Conservation (phyloP, 257 asterid species). For the Petrea volubilis region DNA sequence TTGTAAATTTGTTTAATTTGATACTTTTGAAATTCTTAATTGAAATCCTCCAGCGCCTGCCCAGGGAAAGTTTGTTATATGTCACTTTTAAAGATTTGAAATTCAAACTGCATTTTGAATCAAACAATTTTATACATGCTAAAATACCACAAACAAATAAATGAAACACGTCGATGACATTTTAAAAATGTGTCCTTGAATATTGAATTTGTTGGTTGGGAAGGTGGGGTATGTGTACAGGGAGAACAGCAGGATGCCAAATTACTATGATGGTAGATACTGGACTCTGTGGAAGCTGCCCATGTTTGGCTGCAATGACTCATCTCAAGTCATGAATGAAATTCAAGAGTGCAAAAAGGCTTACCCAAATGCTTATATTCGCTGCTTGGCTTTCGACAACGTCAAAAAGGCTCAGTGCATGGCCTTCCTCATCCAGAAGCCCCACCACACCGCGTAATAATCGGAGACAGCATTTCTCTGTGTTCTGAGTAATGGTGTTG, state of each 20-base stretch:
- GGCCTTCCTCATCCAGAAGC: constrained; percentile 56
- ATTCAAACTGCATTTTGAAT: too few relatives aligned
- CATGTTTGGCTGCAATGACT: constrained; percentile 53
- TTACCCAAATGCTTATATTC: constrained; percentile 54
- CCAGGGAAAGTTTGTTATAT: too few relatives aligned
- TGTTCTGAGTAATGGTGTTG: neutral
- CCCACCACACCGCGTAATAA: neutral
- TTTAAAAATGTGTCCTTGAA: neutral
- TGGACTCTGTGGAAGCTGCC: constrained; percentile 68
- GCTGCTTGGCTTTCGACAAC: constrained; percentile 56
- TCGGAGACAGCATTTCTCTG: neutral
- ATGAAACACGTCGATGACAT: too few relatives aligned
- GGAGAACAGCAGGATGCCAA: constrained; percentile 51
- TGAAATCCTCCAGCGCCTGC: too few relatives aligned
- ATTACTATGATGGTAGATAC: constrained; percentile 59
- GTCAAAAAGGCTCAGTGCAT: constrained; percentile 49
- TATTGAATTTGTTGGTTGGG: neutral
- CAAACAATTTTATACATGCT: too few relatives aligned
- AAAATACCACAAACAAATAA: too few relatives aligned
- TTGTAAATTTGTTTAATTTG: too few relatives aligned
- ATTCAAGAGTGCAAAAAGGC: constrained; percentile 50
- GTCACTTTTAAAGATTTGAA: too few relatives aligned
- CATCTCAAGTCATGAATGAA: constrained; percentile 43
- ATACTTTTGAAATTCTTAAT: too few relatives aligned
- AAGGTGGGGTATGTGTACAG: constrained; percentile 48